phyloP scores from a whole-genome alignment of 768 basidiomycete species.

The Trametes cubensis region DNA sequence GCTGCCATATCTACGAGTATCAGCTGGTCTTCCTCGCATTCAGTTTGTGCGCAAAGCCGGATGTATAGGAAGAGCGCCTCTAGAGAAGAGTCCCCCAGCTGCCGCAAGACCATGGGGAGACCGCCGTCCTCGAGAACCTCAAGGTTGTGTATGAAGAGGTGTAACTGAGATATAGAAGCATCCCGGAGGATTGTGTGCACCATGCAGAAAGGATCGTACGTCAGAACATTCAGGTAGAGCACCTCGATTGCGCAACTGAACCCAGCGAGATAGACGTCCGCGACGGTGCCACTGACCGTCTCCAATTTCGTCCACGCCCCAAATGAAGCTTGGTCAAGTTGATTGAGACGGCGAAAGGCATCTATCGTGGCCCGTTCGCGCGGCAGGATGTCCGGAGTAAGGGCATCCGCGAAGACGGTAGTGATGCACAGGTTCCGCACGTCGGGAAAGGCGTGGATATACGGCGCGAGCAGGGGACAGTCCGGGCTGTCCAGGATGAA shows the following conservation, averaged over 20 bases:
- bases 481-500: slow-evolving; percentile 10
- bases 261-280: slow-evolving; percentile 7
- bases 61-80: slow-evolving; percentile 1
- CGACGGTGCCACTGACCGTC: slow-evolving; percentile 8
- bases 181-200: background rate
- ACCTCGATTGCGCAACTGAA: background rate
- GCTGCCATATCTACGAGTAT: background rate
- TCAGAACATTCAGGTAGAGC: slow-evolving; percentile 5
- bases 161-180: background rate
- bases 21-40: background rate
- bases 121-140: background rate
- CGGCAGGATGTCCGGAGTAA: background rate
- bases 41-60: background rate
- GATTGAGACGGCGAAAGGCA: background rate
- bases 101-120: background rate
- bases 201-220: slow-evolving; percentile 1
- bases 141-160: background rate
- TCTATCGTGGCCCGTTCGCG: background rate
- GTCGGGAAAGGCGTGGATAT: slow-evolving; percentile 9
- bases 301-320: slow-evolving; percentile 11
- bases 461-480: slow-evolving; percentile 5
- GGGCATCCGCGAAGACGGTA: slow-evolving; percentile 1
- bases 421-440: slow-evolving; percentile 6
- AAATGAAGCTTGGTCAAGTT: background rate
- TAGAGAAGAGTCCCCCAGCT: background rate